phyloP scores from a whole-genome alignment of 2,329 filamentous ascomycete species.

The Fusarium begoniae region DNA sequence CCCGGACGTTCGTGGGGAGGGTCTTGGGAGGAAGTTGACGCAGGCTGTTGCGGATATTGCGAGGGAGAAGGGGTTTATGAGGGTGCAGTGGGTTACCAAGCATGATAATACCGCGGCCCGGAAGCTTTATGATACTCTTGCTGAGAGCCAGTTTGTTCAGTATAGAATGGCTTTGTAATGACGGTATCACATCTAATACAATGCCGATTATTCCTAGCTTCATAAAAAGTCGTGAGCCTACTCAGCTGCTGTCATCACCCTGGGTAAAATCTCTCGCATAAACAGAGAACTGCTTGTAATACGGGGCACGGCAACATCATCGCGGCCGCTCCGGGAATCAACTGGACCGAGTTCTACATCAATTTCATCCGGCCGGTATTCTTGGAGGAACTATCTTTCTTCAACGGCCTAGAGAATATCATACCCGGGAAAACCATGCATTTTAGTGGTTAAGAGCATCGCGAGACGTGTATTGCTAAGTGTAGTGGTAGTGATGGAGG shows the following conservation, averaged over 20 bases:
- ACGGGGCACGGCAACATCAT: background rate
- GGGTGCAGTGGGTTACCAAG: constrained; percentile 31
- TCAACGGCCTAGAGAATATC: background rate
- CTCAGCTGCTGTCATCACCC: rapidly evolving
- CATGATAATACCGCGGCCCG: constrained; percentile 20
- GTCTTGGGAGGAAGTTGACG: constrained; percentile 16
- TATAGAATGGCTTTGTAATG: constrained; percentile 13
- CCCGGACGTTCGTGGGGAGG: background rate
- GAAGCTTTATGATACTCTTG: constrained; percentile 24
- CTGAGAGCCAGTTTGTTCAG: constrained; percentile 24
- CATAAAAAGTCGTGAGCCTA: rapidly evolving
- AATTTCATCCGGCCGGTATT: too few species aligned
- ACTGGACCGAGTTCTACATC: background rate
- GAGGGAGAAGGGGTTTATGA: constrained; percentile 13
- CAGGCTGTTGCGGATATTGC: constrained; percentile 19
- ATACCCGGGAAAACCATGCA: rapidly evolving
- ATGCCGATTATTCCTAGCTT: too few species aligned
- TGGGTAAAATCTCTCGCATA: background rate
- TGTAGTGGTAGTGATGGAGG: rapidly evolving
- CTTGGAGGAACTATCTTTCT: background rate
- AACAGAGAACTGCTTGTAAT: background rate
- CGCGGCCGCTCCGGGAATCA: background rate
- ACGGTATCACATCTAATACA: too few species aligned
- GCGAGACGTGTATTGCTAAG: background rate
- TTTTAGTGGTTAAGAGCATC: background rate